Evolutionary conservation across 2,329 filamentous ascomycete genomes (phyloP), one percentile per base, ranked within the genome.

Genomic region (Cordyceps sp.): DNA sequence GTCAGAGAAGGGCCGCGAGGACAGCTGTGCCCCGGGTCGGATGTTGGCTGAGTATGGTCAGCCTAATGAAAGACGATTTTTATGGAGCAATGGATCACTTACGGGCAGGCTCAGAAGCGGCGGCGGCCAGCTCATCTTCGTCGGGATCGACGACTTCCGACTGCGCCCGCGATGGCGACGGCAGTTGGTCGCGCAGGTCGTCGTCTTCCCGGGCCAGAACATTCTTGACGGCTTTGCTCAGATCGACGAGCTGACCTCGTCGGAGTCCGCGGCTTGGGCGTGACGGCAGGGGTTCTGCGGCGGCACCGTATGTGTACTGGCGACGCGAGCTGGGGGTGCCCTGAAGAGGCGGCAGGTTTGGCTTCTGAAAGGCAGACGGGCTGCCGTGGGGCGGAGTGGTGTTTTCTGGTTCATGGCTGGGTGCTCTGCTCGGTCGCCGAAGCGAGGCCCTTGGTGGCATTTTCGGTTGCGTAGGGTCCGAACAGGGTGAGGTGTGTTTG

Each of bases 241-340:
- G 36, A 19, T 42, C 49, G 33, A 37, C 37, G 32, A 29, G 36
- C 30, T 36, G 44, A 38, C 23, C 38, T 4, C 35, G 29, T n/a
- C 27, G 33, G 17, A 36, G 24, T 15, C 37, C 36, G 7, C 39
- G 34, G 3, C 35, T 37, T 5, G 42, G 40, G 9, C 42, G 37
- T 22, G 38, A 32, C 15, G 46, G 46, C 14, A 40, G 39, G 3
- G 54, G 54, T 31, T 58, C 54, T 20, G 39, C 46, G n/a, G 35
- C 50, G 22, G 54, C 50, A 22, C 54, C 54, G 39, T 58, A 58
- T 2, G 52, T 47, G 34, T 56, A 57, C 36, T 56, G 53, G 25
- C 53, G 45, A 20, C 53, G 44, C 10, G 51, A 45, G 28, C 51
- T 54, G 5, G 54, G 52, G 0, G 54, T 55, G 4, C 49, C 54